Evolutionary conservation across 2,329 filamentous ascomycete genomes (phyloP).

Genomic region (Penicillium sp.): DNA sequence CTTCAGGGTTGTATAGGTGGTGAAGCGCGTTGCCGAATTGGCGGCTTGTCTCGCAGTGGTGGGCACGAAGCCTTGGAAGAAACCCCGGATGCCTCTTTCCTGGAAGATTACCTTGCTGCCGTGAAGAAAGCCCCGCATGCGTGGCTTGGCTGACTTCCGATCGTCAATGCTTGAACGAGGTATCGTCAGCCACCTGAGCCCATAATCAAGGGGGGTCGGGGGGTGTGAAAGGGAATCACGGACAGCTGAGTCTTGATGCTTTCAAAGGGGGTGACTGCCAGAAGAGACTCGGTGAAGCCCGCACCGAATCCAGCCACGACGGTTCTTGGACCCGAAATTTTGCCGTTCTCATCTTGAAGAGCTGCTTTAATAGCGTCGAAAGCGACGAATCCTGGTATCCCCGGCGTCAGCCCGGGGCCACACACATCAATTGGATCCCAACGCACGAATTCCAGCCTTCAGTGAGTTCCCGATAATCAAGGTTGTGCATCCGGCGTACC

Average conservation of each 20-base stretch:
- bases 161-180: constrained; percentile 71
- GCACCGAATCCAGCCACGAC: constrained; percentile 92
- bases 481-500: constrained; percentile 97
- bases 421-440: neutral
- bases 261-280: constrained; percentile 95
- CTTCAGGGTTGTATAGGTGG: constrained; percentile 81
- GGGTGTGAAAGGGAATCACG: constrained; percentile 28
- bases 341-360: constrained; percentile 75
- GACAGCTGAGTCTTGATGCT: constrained; percentile 95
- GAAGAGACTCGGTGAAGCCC: constrained; percentile 83
- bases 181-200: constrained; percentile 1
- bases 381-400: constrained; percentile 72
- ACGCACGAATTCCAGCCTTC: constrained; percentile 88
- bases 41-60: constrained; percentile 92
- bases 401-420: neutral
- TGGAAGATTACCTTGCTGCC: constrained; percentile 79
- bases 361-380: constrained; percentile 90
- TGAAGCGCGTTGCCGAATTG: constrained; percentile 87
- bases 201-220: no score
- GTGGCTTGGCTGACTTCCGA: constrained; percentile 75
- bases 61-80: constrained; percentile 95
- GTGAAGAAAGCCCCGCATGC: constrained; percentile 87
- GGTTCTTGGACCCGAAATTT: constrained; percentile 81
- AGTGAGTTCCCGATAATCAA: constrained; percentile 93
- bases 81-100: constrained; percentile 81